Base-by-base conservation (phyloP, 1,284 basidiomycete species). In the Microbotryum silenes-acaulis region DNA sequence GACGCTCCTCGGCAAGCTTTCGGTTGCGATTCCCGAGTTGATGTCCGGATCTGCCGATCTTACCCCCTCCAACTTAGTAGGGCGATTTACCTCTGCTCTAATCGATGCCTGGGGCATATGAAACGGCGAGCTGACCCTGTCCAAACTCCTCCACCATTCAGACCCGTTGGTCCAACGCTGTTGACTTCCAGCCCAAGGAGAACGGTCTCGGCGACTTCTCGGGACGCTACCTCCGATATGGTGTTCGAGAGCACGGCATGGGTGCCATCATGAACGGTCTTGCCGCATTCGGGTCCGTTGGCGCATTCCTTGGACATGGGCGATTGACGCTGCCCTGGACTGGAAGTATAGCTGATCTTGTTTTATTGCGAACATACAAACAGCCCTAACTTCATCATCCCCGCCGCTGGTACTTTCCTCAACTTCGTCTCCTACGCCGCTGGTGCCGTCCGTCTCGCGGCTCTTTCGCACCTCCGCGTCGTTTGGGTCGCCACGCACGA, bases 191-290 rank as follows among this genome's bases (percentile, higher is more conserved):
- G 78, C 87, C 84, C 60, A 87, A 89, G 63, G 86, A 82, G 77
- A 91, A 88, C 51, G 84, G 84, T 51, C 82, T 96, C 57, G 92
- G 92, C 65, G 81, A 78, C 69, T 96, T 91, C 78, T 78, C 83
- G 64, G 92, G 92, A 63, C 88, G 86, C 58, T 96, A 97, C 78
- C 85, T 97, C 76, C 88, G 91, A 61, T 97, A 89, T 79, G 92
- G 92, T 85, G 91, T 97, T 63, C 89, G 92, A 78, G 92, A 97
- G 78, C 92, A 97, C 77, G 92, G 82, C 72, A 97, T 97, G 92
- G 89, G 87, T 73, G 92, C 92, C 66, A 91, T 96, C 74, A 89
- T 87, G 73, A 77, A 77, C 72, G 76, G 76, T 64, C 69, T 77
- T 25, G 71, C 73, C 63, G 74, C 74, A 42, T 75, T 42, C 37